Conservation (phyloP, 2,329 filamentous ascomycete species). For the Ophiostoma pallidulum region DNA sequence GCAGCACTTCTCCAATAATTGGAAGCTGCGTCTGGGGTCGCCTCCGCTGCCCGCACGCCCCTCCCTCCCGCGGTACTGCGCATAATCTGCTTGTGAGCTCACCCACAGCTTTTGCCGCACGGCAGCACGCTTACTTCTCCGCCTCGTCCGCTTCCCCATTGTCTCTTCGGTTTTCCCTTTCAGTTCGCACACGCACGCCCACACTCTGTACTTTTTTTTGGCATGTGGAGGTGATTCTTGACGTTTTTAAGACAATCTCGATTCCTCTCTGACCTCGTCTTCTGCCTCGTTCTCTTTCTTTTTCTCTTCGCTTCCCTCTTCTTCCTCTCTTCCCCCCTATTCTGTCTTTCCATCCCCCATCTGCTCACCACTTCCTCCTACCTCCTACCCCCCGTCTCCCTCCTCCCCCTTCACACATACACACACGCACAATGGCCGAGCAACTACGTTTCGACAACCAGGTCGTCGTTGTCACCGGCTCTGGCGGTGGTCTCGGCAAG, state of each 20-base stretch:
- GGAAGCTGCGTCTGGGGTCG: conserved; percentile 5
- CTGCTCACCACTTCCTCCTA: not conserved
- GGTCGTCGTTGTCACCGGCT: conserved; percentile 81
- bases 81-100: too few species aligned
- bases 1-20: not conserved
- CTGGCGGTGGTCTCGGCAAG: conserved; percentile 72
- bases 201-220: conserved; percentile 5
- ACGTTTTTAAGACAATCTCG: conserved; percentile 1
- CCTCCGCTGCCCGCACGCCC: too few species aligned
- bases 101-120: too few species aligned
- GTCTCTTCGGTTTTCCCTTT: too few species aligned
- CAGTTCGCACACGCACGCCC: too few species aligned
- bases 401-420: conserved; percentile 8
- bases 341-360: not conserved
- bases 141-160: too few species aligned
- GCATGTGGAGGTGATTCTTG: conserved; percentile 11
- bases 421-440: conserved; percentile 40
- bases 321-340: not conserved
- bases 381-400: not conserved
- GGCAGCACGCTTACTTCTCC: too few species aligned
- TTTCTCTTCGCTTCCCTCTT: not conserved
- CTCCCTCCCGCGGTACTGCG: too few species aligned
- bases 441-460: conserved; percentile 78
- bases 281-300: not conserved
- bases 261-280: not conserved